Conservation (phyloP, 768 basidiomycete species). For the Peribolospora kevripleyi region DNA sequence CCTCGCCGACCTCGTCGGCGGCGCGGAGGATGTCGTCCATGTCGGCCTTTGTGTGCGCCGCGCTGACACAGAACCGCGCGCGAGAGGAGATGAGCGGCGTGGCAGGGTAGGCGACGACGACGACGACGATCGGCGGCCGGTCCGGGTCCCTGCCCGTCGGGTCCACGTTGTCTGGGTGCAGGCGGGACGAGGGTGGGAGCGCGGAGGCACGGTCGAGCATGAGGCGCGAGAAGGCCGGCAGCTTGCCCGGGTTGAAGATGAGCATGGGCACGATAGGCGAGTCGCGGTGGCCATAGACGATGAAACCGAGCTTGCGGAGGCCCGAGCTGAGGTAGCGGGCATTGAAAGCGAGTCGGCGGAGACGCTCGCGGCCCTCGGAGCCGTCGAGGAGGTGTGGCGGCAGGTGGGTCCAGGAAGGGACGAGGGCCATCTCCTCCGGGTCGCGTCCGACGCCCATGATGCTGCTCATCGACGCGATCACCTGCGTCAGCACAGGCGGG, state of each 20-base stretch:
- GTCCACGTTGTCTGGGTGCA: constrained; percentile 16
- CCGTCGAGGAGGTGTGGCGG: constrained; percentile 53
- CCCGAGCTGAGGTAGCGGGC: constrained; percentile 69
- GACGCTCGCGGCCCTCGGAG: constrained; percentile 51
- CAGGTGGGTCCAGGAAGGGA: constrained; percentile 23
- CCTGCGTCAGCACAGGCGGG: constrained; percentile 71
- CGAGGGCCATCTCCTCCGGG: constrained; percentile 14
- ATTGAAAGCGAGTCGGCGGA: constrained; percentile 84
- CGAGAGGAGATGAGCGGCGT: constrained; percentile 69
- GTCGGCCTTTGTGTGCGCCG: constrained; percentile 91
- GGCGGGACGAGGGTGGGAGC: constrained; percentile 28
- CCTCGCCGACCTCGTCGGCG: constrained; percentile 73
- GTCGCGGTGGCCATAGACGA: constrained; percentile 73
- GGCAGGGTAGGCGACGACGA: constrained; percentile 15
- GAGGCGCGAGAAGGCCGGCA: constrained; percentile 62
- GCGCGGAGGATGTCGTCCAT: constrained; percentile 64
- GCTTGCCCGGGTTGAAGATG: constrained; percentile 79
- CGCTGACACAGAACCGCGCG: constrained; percentile 80
- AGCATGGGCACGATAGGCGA: constrained; percentile 85
- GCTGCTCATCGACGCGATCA: constrained; percentile 76
- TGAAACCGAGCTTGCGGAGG: constrained; percentile 77
- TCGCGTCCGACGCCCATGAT: constrained; percentile 56
- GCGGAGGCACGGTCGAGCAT: constrained; percentile 38
- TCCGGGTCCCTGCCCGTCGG: background rate
- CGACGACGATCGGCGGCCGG: constrained; percentile 11